Percentiles rank a stretch among this genome's conserved stretches.
Evolutionary conservation across 2,329 filamentous ascomycete genomes (phyloP).

Genomic region (Aureobasidium namibiae): DNA sequence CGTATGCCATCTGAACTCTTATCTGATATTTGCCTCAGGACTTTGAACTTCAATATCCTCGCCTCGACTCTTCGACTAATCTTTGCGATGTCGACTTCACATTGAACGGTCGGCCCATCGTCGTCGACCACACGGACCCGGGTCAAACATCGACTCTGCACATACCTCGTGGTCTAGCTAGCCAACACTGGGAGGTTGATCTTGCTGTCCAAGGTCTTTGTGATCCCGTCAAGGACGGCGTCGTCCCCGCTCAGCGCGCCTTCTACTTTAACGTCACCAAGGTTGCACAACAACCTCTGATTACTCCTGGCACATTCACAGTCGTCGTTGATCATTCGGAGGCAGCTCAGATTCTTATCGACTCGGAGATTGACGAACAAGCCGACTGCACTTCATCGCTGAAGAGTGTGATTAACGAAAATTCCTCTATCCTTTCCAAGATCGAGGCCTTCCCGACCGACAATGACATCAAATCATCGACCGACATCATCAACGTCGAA

Average conservation of each 20-base stretch:
- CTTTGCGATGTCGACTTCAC: slow-evolving; percentile 9
- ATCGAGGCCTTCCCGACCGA: not conserved
- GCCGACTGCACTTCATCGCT: not conserved
- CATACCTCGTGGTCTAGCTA: not conserved
- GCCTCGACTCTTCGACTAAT: slow-evolving; percentile 1
- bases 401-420: slow-evolving; percentile 1
- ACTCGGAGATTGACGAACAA: not conserved
- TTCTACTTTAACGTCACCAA: slow-evolving; percentile 9
- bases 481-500: not conserved
- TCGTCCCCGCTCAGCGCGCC: not conserved
- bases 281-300: not conserved
- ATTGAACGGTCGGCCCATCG: slow-evolving; percentile 6
- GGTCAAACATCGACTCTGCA: not conserved
- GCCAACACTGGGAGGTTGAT: slow-evolving; percentile 6
- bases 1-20: not conserved
- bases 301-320: not conserved
- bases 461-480: slow-evolving; percentile 1
- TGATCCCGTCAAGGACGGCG: not conserved
- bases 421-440: not conserved
- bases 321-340: not conserved
- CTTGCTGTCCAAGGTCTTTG: slow-evolving; percentile 9
- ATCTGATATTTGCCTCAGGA: slow-evolving; percentile 10
- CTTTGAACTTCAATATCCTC: slow-evolving; percentile 9
- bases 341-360: not conserved
- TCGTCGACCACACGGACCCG: not conserved